A percentile compares a stretch with the other conserved stretches of the same genome.
These are phyloP conservation scores for Nicotiana sylvestris DNA, from an alignment of 257 asterid genomes.

Conservation along the genomic window DNA sequence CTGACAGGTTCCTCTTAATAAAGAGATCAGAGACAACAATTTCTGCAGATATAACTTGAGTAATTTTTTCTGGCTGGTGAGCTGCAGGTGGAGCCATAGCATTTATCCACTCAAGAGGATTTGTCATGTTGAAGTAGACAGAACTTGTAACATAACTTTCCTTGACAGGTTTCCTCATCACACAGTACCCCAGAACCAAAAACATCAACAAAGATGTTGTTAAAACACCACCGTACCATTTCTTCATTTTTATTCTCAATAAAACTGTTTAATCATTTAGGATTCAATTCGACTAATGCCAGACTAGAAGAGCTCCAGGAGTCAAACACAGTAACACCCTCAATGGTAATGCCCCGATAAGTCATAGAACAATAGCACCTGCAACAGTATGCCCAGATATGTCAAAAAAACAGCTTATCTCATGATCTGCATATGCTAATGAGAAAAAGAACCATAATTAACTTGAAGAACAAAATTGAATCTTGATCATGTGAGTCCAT, in stretches of 20 bases:
- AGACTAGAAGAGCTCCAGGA: slow-evolving; percentile 18
- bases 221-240: slow-evolving; percentile 68
- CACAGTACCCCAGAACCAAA: slow-evolving; percentile 54
- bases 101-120: slow-evolving; percentile 88
- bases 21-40: slow-evolving; percentile 42
- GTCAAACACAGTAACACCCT: slow-evolving; percentile 25
- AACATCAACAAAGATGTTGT: slow-evolving; percentile 62
- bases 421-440: neutral
- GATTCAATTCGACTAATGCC: slow-evolving; percentile 17
- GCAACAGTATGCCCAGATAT: slow-evolving; percentile 21
- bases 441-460: neutral
- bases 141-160: slow-evolving; percentile 49
- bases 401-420: neutral
- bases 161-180: slow-evolving; percentile 53
- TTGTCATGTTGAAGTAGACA: slow-evolving; percentile 44
- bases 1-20: slow-evolving; percentile 49
- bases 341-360: slow-evolving; percentile 17
- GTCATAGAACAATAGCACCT: slow-evolving; percentile 21
- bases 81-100: slow-evolving; percentile 47
- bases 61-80: slow-evolving; percentile 42
- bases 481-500: neutral
- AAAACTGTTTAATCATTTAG: slow-evolving; percentile 26
- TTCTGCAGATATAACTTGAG: slow-evolving; percentile 57
- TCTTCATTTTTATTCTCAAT: slow-evolving; percentile 70
- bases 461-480: neutral